Evolutionary conservation across 768 basidiomycete species (phyloP), one percentile per base, ranked within the genome.

Genomic region (Hypsizygus marmoreus): DNA sequence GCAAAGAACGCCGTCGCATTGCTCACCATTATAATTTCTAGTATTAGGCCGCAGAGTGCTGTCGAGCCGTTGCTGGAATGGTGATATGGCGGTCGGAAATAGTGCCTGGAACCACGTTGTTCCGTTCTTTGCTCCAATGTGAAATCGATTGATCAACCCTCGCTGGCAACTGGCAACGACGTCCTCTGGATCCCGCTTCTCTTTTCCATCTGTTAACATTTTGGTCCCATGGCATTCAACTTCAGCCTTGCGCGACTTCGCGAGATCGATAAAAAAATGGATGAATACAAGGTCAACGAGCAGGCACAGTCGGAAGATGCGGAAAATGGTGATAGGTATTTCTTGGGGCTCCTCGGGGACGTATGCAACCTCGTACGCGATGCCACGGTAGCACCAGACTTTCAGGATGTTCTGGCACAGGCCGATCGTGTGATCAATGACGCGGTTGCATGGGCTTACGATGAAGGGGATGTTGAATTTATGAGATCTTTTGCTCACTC

Each of bases 401-500:
- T 39, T 33, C 23, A 44, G 24, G 13, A 44, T 20, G 2, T 40
- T 6, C 22, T 40, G 8, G 20, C 10, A 9, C n/a, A 41, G 12
- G 38, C 28, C 4, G 49, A 45, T 31, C 14, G 12, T 14, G 6
- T 50, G 31, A 14, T 50, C 24, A 45, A 50, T 17, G 26, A 23
- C 10, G 49, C 39, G 3, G 16, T 45, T 7, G 9, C 40, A 3
- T 25, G 23, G 30, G 41, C 29, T 25, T 29, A 44, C 26, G 36
- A 31, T 14, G 25, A 29, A 10, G 33, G 16, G 12, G 26, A 29
- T 6, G 35, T 14, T 22, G 39, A 41, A 3, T 33, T 30, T 29
- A 20, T 39, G 7, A 16, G 34, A 19, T 49, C 48, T n/a, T 43
- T 49, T 28, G 42, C 36, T 10, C 48, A 49, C 13, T 43, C 36